phyloP scores from a whole-genome alignment of 805 yeast species.

The Naumovozyma dairenensis region DNA sequence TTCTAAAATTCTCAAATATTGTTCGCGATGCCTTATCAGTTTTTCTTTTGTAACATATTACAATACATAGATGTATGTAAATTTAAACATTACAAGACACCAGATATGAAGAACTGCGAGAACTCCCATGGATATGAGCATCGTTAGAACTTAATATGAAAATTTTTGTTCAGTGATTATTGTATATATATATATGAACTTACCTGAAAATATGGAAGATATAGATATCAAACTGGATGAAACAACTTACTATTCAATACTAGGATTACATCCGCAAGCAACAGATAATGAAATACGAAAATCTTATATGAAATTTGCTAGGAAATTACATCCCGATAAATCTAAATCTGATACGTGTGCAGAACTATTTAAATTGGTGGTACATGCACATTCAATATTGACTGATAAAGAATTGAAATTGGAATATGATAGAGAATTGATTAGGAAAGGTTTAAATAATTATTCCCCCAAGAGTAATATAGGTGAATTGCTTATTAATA shows the following conservation, averaged over 20 bases:
- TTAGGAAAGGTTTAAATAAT: conserved; percentile 11
- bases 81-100: too few relatives aligned
- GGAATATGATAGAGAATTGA: conserved; percentile 16
- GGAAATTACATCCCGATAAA: conserved; percentile 74
- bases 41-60: too few relatives aligned
- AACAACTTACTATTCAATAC: conserved; percentile 24
- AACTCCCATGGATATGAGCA: too few relatives aligned
- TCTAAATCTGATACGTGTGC: conserved; percentile 36
- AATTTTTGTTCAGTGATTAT: too few relatives aligned
- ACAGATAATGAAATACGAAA: conserved; percentile 43
- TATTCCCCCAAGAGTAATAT: conserved; percentile 8
- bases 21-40: too few relatives aligned
- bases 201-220: too few relatives aligned
- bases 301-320: conserved; percentile 68
- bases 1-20: too few relatives aligned
- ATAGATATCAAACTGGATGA: conserved; percentile 17
- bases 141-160: too few relatives aligned
- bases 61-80: too few relatives aligned
- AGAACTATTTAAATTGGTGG: conserved; percentile 25
- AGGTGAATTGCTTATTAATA: too few relatives aligned
- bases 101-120: too few relatives aligned
- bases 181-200: too few relatives aligned
- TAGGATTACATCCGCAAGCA: conserved; percentile 21
- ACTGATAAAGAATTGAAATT: conserved; percentile 17
- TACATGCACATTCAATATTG: conserved; percentile 25